Evolutionary conservation across 768 basidiomycete species (phyloP).

Genomic region (Psilocybe cyanescens): DNA sequence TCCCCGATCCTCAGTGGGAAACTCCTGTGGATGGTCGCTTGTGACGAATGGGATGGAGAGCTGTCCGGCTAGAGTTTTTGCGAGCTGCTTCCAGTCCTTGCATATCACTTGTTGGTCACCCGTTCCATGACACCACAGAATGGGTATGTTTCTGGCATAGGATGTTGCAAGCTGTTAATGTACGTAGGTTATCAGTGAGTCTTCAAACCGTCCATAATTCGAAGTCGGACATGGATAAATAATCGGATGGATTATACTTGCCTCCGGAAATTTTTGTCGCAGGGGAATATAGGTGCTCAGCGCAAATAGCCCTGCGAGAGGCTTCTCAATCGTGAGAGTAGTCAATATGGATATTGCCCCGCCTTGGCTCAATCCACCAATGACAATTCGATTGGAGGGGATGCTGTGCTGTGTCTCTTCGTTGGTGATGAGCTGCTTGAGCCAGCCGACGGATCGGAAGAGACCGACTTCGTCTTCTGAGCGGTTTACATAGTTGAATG

Average conservation of each 20-base stretch:
- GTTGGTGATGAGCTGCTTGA: slow-evolving; percentile 60
- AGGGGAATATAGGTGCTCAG: slow-evolving; percentile 71
- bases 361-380: slow-evolving; percentile 82
- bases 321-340: slow-evolving; percentile 51
- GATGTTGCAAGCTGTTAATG: slow-evolving; percentile 49
- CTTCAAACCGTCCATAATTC: not conserved
- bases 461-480: slow-evolving; percentile 64
- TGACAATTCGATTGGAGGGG: slow-evolving; percentile 57
- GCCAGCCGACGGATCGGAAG: slow-evolving; percentile 45
- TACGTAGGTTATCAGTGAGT: slow-evolving; percentile 2
- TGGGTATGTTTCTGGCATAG: slow-evolving; percentile 52
- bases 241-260: slow-evolving; percentile 26
- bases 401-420: slow-evolving; percentile 62
- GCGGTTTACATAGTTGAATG: slow-evolving; percentile 45
- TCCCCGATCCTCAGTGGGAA: slow-evolving; percentile 32
- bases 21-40: slow-evolving; percentile 16
- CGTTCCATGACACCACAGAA: slow-evolving; percentile 81
- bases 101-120: slow-evolving; percentile 62
- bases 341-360: slow-evolving; percentile 62
- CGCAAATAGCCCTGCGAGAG: slow-evolving; percentile 59
- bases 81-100: slow-evolving; percentile 47
- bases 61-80: slow-evolving; percentile 49
- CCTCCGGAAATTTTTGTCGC: slow-evolving; percentile 53
- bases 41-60: slow-evolving; percentile 43
- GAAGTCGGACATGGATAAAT: not conserved